Percentiles rank a stretch among this genome's conserved stretches.
These are phyloP conservation scores for Phlyctochytrium bullatum DNA, from an alignment of 192 early-diverging fungal genomes.

Conservation along the genomic window DNA sequence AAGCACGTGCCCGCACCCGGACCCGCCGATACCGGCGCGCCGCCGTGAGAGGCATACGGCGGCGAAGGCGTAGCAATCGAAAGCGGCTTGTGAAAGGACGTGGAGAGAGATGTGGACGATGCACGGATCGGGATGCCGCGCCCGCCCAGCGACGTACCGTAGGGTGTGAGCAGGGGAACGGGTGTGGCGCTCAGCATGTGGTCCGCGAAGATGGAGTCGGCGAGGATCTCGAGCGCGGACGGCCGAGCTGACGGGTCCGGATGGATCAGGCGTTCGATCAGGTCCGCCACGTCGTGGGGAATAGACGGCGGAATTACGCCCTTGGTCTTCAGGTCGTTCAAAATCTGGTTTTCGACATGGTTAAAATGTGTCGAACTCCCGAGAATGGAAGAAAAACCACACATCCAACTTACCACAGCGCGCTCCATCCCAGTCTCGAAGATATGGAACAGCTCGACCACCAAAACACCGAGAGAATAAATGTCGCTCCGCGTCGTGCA, in stretches of 20 bases:
- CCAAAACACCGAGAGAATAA: constrained; percentile 47
- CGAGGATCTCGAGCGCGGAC: constrained; percentile 20
- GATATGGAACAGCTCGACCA: constrained; percentile 43
- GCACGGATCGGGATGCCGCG: constrained; percentile 1
- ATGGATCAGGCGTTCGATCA: constrained; percentile 8
- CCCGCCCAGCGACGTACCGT: constrained; percentile 1
- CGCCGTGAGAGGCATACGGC: too few species aligned
- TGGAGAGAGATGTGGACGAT: constrained; percentile 8
- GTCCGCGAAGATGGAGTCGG: constrained; percentile 15
- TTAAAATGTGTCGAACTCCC: background rate
- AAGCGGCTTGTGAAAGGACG: background rate
- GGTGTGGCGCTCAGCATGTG: background rate
- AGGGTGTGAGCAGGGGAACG: background rate
- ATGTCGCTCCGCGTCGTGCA: constrained; percentile 47
- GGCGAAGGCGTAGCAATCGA: background rate
- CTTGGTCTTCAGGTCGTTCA: background rate
- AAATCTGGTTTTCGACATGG: background rate
- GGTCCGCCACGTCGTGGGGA: constrained; percentile 9
- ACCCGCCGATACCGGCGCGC: background rate
- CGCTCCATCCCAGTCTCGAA: constrained; percentile 49
- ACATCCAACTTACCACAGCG: constrained; percentile 10
- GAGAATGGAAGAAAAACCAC: constrained; percentile 17
- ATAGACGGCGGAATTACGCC: background rate
- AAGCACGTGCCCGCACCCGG: background rate
- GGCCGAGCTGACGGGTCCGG: constrained; percentile 13